Evolutionary conservation across 2,329 filamentous ascomycete species (phyloP).

Genomic region (Sporothrix curviconia): DNA sequence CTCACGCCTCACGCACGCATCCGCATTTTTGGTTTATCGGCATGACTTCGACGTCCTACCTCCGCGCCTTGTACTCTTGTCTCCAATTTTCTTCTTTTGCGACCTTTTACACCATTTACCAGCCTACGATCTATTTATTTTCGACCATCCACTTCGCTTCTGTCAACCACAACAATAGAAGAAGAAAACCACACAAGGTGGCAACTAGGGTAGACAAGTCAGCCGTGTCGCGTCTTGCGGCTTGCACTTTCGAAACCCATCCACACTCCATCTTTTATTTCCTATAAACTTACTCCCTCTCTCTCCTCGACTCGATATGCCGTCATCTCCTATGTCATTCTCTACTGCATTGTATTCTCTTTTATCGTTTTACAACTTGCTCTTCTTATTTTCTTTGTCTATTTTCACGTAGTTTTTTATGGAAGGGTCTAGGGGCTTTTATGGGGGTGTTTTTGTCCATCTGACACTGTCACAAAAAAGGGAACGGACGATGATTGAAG

Average conservation of each 20-base stretch:
- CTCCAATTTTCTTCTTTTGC: neutral
- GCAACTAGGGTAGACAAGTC: no score
- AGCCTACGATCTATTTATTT: no score
- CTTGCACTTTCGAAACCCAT: no score
- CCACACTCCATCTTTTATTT: neutral
- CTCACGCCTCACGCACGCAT: no score
- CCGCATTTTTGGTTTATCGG: neutral
- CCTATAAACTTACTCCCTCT: neutral
- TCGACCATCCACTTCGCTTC: no score
- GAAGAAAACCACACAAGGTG: no score
- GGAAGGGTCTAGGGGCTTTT: neutral
- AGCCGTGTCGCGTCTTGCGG: no score
- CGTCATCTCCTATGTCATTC: neutral
- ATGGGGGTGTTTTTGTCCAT: neutral
- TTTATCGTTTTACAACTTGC: neutral
- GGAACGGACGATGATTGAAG: neutral
- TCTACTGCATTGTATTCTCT: neutral
- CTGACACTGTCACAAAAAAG: neutral
- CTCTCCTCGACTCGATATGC: neutral
- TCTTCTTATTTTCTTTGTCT: neutral
- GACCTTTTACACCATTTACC: no score
- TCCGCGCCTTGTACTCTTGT: neutral
- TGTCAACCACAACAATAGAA: no score
- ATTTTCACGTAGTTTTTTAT: neutral
- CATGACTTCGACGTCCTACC: neutral